Percentiles rank a stretch among this genome's conserved stretches.
phyloP scores from a whole-genome alignment of 768 basidiomycete species.

The Naganishia antarctica region DNA sequence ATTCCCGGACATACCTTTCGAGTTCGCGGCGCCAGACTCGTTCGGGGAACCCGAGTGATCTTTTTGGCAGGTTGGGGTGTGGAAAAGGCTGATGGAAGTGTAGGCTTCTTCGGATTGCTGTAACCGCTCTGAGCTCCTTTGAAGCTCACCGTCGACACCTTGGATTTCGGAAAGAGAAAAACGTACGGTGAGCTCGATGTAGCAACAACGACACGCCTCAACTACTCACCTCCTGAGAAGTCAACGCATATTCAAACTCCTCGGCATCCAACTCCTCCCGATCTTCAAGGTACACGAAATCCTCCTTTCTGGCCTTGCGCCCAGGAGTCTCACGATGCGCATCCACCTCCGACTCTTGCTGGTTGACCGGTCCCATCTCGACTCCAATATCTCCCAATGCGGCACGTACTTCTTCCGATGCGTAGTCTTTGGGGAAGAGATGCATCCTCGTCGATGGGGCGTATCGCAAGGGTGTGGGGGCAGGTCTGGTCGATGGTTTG shows the following conservation, averaged over 20 bases:
- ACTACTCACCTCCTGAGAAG: background rate
- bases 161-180: no score
- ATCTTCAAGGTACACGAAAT: conserved; percentile 35
- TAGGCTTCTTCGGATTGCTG: no score
- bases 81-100: conserved; percentile 7
- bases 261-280: conserved; percentile 37
- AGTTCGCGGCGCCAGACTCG: conserved; percentile 28
- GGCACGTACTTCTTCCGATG: conserved; percentile 28
- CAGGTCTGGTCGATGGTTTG: background rate
- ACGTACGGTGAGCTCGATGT: no score
- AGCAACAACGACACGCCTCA: background rate
- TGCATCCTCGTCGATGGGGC: conserved; percentile 23
- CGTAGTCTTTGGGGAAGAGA: conserved; percentile 23
- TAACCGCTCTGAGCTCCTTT: no score
- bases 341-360: conserved; percentile 30
- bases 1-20: conserved; percentile 12
- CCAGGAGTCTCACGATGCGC: conserved; percentile 13
- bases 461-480: background rate
- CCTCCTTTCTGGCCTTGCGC: conserved; percentile 33
- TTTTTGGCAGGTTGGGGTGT: conserved; percentile 26
- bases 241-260: conserved; percentile 21
- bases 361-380: conserved; percentile 13
- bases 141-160: no score
- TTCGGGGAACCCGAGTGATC: conserved; percentile 20
- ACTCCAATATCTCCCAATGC: conserved; percentile 31